These are phyloP conservation scores for Novymonas esmeraldas DNA, from an alignment of 208 protist species.

Conservation along the genomic window DNA sequence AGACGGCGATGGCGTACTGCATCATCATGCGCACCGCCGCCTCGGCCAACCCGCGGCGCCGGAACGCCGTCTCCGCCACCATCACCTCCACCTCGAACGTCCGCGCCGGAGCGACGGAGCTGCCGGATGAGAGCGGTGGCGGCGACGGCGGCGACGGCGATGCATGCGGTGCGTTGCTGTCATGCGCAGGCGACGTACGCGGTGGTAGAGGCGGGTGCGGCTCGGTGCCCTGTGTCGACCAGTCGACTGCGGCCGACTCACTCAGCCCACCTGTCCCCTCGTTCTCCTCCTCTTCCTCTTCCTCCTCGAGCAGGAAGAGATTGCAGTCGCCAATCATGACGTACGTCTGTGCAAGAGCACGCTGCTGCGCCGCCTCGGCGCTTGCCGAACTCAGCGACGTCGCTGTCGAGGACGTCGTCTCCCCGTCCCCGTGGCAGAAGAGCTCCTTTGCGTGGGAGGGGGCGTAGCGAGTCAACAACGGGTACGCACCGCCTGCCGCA, in stretches of 20 bases:
- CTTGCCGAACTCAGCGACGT: background rate
- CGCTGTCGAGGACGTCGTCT: background rate
- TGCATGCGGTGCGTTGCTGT: background rate
- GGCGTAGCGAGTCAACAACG: slow-evolving; percentile 25
- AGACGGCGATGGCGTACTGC: slow-evolving; percentile 77
- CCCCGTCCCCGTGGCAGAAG: background rate
- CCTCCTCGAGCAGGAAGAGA: slow-evolving; percentile 66
- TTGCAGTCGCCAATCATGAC: slow-evolving; percentile 93
- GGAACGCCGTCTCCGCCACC: slow-evolving; percentile 74
- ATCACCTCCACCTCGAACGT: slow-evolving; percentile 92
- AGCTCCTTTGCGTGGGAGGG: slow-evolving; percentile 3
- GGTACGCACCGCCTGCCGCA: background rate
- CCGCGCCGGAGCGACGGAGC: slow-evolving; percentile 10
- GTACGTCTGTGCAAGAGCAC: slow-evolving; percentile 17
- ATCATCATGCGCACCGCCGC: slow-evolving; percentile 84
- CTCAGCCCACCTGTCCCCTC: slow-evolving; percentile 7
- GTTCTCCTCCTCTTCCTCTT: slow-evolving; percentile 26
- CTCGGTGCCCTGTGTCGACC: too few species aligned
- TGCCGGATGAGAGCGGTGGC: background rate
- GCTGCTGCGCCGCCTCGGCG: background rate
- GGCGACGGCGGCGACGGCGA: background rate
- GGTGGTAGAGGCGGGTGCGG: too few species aligned
- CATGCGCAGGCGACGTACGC: background rate
- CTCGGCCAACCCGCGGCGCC: slow-evolving; percentile 75
- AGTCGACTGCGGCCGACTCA: background rate